phyloP scores from a whole-genome alignment of 352 stramenopile species.

The Plasmopara viticola region DNA sequence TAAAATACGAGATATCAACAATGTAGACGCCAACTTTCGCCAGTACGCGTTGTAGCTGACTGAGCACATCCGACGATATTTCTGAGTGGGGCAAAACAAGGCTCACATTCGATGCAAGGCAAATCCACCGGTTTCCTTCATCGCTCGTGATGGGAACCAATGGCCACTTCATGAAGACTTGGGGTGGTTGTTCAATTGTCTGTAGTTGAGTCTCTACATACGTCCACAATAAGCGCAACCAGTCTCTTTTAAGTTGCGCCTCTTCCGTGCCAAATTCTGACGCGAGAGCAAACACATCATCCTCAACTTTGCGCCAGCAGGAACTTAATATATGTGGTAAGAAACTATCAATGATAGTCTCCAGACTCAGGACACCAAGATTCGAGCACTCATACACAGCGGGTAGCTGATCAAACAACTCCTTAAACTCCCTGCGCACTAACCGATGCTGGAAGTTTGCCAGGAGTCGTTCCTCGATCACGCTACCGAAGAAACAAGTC shows the following conservation, averaged over 20 bases:
- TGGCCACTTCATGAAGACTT: conserved; percentile 34
- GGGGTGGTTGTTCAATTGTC: conserved; percentile 18
- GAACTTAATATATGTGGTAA: conserved; percentile 35
- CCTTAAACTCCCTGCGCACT: conserved; percentile 32
- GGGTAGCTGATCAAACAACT: conserved; percentile 39
- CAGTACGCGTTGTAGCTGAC: conserved; percentile 26
- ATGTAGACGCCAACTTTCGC: conserved; percentile 38
- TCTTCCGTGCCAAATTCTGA: conserved; percentile 4
- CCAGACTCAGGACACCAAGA: conserved; percentile 28
- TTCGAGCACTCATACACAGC: conserved; percentile 41
- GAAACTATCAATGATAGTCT: conserved; percentile 29
- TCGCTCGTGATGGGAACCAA: conserved; percentile 32
- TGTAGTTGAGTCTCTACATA: conserved; percentile 40
- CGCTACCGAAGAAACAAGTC: conserved; percentile 37
- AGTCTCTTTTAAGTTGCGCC: conserved; percentile 27
- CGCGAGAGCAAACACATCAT: conserved; percentile 28
- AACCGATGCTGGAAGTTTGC: conserved; percentile 35
- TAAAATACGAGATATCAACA: conserved; percentile 37
- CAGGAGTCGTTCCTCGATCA: conserved; percentile 46
- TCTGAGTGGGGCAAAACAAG: conserved; percentile 30
- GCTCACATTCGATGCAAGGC: conserved; percentile 23
- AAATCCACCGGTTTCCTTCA: conserved; percentile 28
- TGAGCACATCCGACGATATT: conserved; percentile 8
- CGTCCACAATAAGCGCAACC: conserved; percentile 42
- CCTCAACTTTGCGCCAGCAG: conserved; percentile 25